Evolutionary conservation across 2,329 filamentous ascomycete genomes (phyloP).

Genomic region (Fusarium sp.): DNA sequence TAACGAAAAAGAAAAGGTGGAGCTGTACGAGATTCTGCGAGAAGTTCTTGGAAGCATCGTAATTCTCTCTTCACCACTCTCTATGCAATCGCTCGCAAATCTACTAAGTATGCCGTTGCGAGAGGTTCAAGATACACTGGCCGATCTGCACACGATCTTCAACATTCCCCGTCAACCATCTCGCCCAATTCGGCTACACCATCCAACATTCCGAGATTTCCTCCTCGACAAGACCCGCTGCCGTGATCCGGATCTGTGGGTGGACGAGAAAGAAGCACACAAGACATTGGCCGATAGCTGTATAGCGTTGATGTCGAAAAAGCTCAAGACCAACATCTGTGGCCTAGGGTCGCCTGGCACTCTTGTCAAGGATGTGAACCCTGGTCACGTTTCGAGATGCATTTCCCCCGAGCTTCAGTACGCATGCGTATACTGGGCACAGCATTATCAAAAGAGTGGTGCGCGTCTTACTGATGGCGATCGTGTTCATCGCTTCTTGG

Average conservation of each 20-base stretch:
- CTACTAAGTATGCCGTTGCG: background rate
- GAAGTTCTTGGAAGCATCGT: background rate
- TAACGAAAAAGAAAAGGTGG: background rate
- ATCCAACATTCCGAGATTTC: slow-evolving; percentile 2
- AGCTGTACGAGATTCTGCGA: background rate
- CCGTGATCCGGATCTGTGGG: background rate
- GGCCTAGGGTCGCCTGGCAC: background rate
- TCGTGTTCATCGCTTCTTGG: background rate
- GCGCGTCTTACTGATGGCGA: background rate
- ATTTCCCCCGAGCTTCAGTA: slow-evolving; percentile 1
- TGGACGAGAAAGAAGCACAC: background rate
- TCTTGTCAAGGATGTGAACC: background rate
- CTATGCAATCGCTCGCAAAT: background rate
- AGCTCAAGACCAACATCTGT: background rate
- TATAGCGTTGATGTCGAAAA: slow-evolving; percentile 2
- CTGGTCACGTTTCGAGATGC: background rate
- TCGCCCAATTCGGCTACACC: background rate
- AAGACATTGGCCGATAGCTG: background rate
- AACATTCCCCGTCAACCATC: background rate
- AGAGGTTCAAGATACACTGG: background rate
- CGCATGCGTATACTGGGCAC: background rate
- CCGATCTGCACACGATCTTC: slow-evolving; percentile 1
- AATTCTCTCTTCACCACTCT: background rate
- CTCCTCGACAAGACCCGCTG: background rate
- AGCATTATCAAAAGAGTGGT: slow-evolving; percentile 1